A percentile compares a stretch with the other conserved stretches of the same genome.
Evolutionary conservation across 371 early-diverging fungal genomes (phyloP).

Genomic region (Mortierella sp.): DNA sequence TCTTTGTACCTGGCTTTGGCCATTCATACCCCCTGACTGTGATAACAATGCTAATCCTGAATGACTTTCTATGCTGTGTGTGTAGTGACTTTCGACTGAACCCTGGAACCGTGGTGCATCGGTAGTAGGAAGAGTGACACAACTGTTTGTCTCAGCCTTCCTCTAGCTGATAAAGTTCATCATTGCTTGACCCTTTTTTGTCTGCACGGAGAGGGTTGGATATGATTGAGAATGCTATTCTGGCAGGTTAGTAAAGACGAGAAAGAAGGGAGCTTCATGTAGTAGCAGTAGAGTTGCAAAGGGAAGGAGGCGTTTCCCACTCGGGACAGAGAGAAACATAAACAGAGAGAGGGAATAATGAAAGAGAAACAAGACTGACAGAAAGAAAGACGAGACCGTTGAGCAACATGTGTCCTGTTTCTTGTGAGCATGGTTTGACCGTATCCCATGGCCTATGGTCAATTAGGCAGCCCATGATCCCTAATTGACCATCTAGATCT

Average conservation of each 20-base stretch:
- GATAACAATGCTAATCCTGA: neutral
- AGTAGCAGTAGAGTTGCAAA: too few relatives aligned
- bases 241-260: neutral
- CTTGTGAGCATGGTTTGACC: neutral
- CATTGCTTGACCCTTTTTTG: neutral
- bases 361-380: neutral
- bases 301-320: neutral
- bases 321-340: neutral
- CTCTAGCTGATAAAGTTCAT: neutral
- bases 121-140: neutral
- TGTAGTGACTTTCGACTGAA: slow-evolving; percentile 36
- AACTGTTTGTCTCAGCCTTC: neutral
- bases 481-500: slow-evolving; percentile 16
- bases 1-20: neutral
- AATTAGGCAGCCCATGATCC: neutral
- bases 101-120: slow-evolving; percentile 30
- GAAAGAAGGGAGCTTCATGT: neutral
- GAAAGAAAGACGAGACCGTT: neutral
- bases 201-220: neutral
- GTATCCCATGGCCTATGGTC: neutral
- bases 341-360: neutral
- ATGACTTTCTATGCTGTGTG: neutral
- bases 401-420: neutral
- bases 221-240: slow-evolving; percentile 2
- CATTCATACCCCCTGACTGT: neutral